Evolutionary conservation across 2,329 filamentous ascomycete species (phyloP), one percentile per base, ranked within the genome.

Genomic region (Clonostachys byssicola): DNA sequence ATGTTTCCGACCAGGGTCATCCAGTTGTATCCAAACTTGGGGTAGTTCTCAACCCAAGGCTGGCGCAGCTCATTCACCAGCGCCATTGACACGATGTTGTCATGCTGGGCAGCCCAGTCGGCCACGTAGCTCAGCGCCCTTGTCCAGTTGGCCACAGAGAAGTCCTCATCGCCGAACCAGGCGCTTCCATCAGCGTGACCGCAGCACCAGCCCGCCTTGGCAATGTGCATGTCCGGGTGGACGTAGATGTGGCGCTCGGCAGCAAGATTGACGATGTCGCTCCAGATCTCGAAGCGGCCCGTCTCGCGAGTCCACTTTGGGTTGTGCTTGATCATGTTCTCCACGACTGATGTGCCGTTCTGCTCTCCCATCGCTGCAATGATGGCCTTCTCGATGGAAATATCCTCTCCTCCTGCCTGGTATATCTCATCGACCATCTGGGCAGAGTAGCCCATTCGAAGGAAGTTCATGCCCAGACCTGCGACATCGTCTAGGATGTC

Each of bases 161-260:
- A 83, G 54, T 75, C 65, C 7, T 70, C 65, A 57, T 83, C 78
- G 40, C 74, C 74, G 56, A 79, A 79, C 75, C 77, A 80, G 40
- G 70, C 63, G 54, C 77, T 77, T 23, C 75, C 75, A 53, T 80
- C 76, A 1, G 59, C 63, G 46, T 68, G 67, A 30, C 62, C 66
- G 54, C 76, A 80, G 54, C 76, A 71, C 66, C 66, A 70, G 48
- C 63, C 59, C 3, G 67, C 67, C 56, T 67, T 68, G 47, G 62
- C 56, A 30, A 70, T 63, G 54, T 71, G 67, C 14, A 68, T 65
- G 44, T 70, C 68, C 1, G 67, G 68, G 51, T 70, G 65, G 51
- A 70, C 58, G 51, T 63, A 69, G 38, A 71, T 57, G 45, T 64
- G 61, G 50, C 61, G 62, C 20, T 55, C 44, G 10, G 44, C 48